Base-by-base conservation (phyloP, 2,329 filamentous ascomycete genomes). In the Stagonosporopsis cucurbitacearum region DNA sequence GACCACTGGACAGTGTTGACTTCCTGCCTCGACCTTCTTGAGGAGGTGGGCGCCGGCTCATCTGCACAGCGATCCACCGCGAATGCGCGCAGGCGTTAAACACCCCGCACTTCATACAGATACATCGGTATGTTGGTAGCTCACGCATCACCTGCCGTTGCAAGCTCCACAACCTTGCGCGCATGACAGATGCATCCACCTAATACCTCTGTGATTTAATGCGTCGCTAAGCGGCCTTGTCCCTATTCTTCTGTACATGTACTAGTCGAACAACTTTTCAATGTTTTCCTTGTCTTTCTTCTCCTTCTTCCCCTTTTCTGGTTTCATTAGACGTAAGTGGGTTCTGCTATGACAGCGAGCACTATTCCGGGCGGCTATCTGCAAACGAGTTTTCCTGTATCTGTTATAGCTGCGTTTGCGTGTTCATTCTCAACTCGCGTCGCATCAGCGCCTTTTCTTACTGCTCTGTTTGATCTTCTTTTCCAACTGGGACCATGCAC, bases 21-120 rank as follows among this genome's bases (percentile, higher is more conserved):
- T 17, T 78, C 80, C 62, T 85, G 82, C 64, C 77, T 85, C 58
- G 82, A 85, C 59, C 74, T 84, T 13, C 76, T 83, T 59, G 81
- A 84, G 57, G 72, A 76, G 60, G 65, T 70, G 12, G 68, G 72
- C 59, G 68, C 65, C 35, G 70, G 65, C 37, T 66, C 70, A 26
- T 68, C 69, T 28, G 60, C 66, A 47, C 71, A 71, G 60, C 72
- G 67, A 45, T 63, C 69, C 26, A 56, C 68, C 25, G 64, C 71
- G 2, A 71, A 69, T 40, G 59, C 71, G 49, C 67, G 74, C 58
- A 64, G 74, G 60, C 72, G 73, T 65, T 76, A 60, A 71, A 25
- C 28, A 46, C 20, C 42, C 33, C 37, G n/a, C 43, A 36, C 28
- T 33, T 33, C 22, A 25, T 20, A 33, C 40, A 35, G 22, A 50